Conservation (phyloP, 495 filamentous ascomycete species). For the Aspergillus ellipticus region DNA sequence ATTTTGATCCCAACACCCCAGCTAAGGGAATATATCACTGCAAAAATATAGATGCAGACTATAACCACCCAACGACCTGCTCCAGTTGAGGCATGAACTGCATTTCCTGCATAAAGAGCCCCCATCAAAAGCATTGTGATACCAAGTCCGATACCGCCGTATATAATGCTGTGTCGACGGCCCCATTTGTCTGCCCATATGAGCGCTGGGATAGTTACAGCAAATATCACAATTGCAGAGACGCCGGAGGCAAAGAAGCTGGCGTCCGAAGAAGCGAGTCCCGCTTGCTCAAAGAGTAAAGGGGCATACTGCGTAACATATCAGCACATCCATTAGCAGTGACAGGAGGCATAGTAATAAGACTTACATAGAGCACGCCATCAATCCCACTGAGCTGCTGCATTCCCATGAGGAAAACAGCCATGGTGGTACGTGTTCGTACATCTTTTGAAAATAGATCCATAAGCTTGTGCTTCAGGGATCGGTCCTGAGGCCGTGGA, state of each 20-base stretch:
- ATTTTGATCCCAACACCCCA: slow-evolving; percentile 56
- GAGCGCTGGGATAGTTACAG: slow-evolving; percentile 47
- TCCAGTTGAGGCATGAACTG: slow-evolving; percentile 41
- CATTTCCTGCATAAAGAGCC: slow-evolving; percentile 45
- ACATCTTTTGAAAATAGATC: slow-evolving; percentile 42
- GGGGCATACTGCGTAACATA: slow-evolving; percentile 40
- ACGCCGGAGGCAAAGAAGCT: slow-evolving; percentile 55
- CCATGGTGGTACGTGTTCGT: slow-evolving; percentile 34
- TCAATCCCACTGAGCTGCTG: slow-evolving; percentile 48
- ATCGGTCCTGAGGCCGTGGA: slow-evolving; percentile 1
- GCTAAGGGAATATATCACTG: slow-evolving; percentile 39
- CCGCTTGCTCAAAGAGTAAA: slow-evolving; percentile 50
- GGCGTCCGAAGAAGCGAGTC: slow-evolving; percentile 43
- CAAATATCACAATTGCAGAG: slow-evolving; percentile 48
- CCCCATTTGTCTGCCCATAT: slow-evolving; percentile 59
- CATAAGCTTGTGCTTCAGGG: slow-evolving; percentile 17
- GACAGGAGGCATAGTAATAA: background rate
- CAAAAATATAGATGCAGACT: slow-evolving; percentile 34
- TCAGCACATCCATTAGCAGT: background rate
- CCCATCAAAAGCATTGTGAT: slow-evolving; percentile 49
- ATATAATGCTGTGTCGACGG: slow-evolving; percentile 50
- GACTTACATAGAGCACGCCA: slow-evolving; percentile 49
- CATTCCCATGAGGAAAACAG: slow-evolving; percentile 43
- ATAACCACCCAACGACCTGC: slow-evolving; percentile 52
- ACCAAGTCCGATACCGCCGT: slow-evolving; percentile 50